Conservation (phyloP, 2,329 filamentous ascomycete species). For the Proliferodiscus dingleyae region DNA sequence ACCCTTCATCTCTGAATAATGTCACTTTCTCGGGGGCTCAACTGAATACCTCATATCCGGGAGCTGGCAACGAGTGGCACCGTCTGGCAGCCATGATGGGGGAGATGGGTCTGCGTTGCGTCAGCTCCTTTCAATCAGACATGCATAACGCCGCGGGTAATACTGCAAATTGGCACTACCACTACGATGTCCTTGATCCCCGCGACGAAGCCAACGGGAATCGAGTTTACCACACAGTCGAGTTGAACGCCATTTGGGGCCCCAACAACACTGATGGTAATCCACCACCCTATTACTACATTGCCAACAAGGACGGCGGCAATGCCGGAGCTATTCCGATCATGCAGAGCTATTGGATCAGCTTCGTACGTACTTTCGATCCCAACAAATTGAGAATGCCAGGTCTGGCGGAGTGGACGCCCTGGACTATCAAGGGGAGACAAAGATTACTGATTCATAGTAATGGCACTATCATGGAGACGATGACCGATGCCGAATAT, state of each 20-base stretch:
- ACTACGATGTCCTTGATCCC: constrained; percentile 55
- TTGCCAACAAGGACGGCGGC: constrained; percentile 27
- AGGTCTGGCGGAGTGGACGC: constrained; percentile 5
- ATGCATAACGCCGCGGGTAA: constrained; percentile 18
- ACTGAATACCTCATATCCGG: constrained; percentile 7
- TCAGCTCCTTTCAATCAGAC: constrained; percentile 8
- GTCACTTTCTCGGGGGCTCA: constrained; percentile 7
- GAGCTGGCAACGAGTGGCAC: constrained; percentile 12
- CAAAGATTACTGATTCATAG: constrained; percentile 5
- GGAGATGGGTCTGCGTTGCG: constrained; percentile 1
- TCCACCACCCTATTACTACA: constrained; percentile 41
- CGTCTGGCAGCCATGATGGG: constrained; percentile 7
- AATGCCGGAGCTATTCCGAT: constrained; percentile 56
- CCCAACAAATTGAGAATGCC: constrained; percentile 46
- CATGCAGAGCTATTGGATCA: constrained; percentile 68
- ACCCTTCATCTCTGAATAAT: constrained; percentile 12
- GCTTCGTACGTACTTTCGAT: constrained; percentile 61
- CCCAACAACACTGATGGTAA: constrained; percentile 35
- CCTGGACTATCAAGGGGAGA: not conserved
- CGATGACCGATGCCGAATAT: constrained; percentile 5
- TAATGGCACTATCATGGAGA: constrained; percentile 11
- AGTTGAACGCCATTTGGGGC: constrained; percentile 64
- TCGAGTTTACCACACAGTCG: constrained; percentile 63
- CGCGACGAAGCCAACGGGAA: constrained; percentile 45
- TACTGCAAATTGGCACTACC: constrained; percentile 57